These are phyloP conservation scores for Linnemannia elongata DNA, from an alignment of 192 early-diverging fungal genomes.

Conservation along the genomic window DNA sequence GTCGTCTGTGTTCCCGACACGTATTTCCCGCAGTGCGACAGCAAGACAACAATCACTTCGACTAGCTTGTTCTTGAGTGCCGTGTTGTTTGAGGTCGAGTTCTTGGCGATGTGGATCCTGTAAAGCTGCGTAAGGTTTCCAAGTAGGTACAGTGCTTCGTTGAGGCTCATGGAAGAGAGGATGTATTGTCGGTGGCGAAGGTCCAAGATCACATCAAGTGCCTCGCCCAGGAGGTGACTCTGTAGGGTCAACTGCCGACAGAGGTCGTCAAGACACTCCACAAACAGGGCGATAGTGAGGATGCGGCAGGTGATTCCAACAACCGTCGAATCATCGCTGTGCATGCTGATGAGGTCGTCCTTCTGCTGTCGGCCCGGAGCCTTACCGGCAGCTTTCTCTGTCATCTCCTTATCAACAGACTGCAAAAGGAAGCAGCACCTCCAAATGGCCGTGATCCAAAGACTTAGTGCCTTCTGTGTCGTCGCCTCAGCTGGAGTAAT, in stretches of 20 bases:
- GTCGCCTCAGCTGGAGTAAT: constrained; percentile 20
- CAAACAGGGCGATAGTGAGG: constrained; percentile 36
- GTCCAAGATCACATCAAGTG: constrained; percentile 29
- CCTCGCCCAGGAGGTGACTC: constrained; percentile 22
- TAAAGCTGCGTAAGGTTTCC: constrained; percentile 38
- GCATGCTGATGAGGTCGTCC: constrained; percentile 41
- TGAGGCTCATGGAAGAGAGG: constrained; percentile 32
- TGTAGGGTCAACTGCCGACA: constrained; percentile 40
- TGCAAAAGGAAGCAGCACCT: constrained; percentile 50
- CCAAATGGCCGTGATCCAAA: constrained; percentile 57
- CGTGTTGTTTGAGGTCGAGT: background rate
- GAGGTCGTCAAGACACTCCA: constrained; percentile 39
- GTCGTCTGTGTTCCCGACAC: constrained; percentile 33
- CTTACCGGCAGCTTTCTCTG: background rate
- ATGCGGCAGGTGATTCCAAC: constrained; percentile 48
- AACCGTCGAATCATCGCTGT: constrained; percentile 46
- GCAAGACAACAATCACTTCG: constrained; percentile 25
- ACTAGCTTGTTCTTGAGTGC: constrained; percentile 25
- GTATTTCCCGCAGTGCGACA: constrained; percentile 41
- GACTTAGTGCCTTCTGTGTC: constrained; percentile 27
- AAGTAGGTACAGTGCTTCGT: constrained; percentile 42
- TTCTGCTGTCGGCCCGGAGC: background rate
- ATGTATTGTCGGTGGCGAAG: constrained; percentile 34
- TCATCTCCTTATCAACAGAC: constrained; percentile 35
- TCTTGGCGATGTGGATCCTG: constrained; percentile 7